These are phyloP conservation scores for Zhuliangozyma blackwelliae DNA, from an alignment of 1,139 yeast genomes.

Conservation along the genomic window DNA sequence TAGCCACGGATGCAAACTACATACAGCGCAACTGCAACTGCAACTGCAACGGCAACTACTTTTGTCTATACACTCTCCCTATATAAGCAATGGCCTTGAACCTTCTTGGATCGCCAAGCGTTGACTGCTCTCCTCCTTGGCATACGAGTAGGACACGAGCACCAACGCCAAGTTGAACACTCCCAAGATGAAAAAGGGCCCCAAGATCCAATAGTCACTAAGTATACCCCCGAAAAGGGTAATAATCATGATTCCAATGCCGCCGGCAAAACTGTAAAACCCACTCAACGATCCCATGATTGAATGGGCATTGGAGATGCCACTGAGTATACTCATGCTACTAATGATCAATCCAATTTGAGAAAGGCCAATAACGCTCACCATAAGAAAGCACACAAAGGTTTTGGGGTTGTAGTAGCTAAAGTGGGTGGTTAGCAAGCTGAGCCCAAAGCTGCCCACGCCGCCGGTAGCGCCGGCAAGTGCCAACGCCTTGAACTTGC, in stretches of 20 bases:
- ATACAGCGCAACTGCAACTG: too few relatives aligned
- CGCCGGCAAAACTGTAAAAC: constrained; percentile 62
- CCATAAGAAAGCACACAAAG: constrained; percentile 26
- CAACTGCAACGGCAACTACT: too few relatives aligned
- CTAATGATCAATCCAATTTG: constrained; percentile 59
- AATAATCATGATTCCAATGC: constrained; percentile 60
- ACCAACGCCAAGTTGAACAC: constrained; percentile 27
- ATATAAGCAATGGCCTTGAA: too few relatives aligned
- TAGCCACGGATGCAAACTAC: too few relatives aligned
- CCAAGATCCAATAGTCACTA: constrained; percentile 55
- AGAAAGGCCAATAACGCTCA: constrained; percentile 34
- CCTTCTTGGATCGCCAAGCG: too few relatives aligned
- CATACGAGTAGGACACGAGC: background rate
- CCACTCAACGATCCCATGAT: constrained; percentile 66
- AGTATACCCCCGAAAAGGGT: constrained; percentile 59
- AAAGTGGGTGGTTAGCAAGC: constrained; percentile 12
- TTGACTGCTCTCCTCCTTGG: background rate
- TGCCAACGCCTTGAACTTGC: constrained; percentile 25
- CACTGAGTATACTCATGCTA: constrained; percentile 40
- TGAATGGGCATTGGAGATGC: constrained; percentile 19
- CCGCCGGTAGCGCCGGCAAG: constrained; percentile 40
- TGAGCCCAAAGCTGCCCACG: constrained; percentile 30
- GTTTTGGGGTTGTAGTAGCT: constrained; percentile 31
- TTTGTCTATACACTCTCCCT: too few relatives aligned
- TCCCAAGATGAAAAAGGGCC: constrained; percentile 57